phyloP scores from a whole-genome alignment of 148 eudicot genomes.

The Amaranthus hypochondriacus region DNA sequence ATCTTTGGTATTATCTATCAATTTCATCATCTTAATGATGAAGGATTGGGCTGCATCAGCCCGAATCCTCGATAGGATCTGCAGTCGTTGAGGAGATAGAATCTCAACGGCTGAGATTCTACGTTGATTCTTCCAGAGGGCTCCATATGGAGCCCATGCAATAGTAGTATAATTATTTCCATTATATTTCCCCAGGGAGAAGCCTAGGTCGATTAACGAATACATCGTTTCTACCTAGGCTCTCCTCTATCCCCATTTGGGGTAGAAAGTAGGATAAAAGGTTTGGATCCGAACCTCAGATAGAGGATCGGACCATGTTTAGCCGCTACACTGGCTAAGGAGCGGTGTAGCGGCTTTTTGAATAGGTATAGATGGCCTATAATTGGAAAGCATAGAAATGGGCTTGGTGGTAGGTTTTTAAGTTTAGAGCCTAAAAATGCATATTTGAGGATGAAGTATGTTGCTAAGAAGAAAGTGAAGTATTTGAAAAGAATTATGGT shows the following conservation, averaged over 20 bases:
- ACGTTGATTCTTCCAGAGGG: constrained; percentile 24
- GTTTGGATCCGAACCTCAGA: background rate
- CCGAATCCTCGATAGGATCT: background rate
- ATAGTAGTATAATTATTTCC: constrained; percentile 5
- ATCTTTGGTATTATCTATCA: background rate
- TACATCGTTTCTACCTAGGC: constrained; percentile 23
- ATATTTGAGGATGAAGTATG: background rate
- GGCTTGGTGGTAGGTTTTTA: background rate
- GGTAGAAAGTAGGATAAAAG: background rate
- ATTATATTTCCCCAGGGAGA: background rate
- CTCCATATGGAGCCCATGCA: constrained; percentile 21
- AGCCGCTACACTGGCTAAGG: constrained; percentile 7
- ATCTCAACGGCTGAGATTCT: constrained; percentile 6
- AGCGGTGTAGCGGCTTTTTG: constrained; percentile 19
- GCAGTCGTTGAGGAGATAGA: background rate
- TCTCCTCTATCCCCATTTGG: constrained; percentile 15
- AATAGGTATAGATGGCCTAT: constrained; percentile 33
- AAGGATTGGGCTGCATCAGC: background rate
- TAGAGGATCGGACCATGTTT: constrained; percentile 24
- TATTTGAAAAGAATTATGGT: background rate
- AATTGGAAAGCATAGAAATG: constrained; percentile 16
- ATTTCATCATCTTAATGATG: background rate
- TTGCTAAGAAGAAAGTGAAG: background rate
- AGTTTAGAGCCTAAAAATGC: background rate
- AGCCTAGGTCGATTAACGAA: constrained; percentile 24